phyloP scores from a whole-genome alignment of 345 rosid species.

The Heritiera fomes region DNA sequence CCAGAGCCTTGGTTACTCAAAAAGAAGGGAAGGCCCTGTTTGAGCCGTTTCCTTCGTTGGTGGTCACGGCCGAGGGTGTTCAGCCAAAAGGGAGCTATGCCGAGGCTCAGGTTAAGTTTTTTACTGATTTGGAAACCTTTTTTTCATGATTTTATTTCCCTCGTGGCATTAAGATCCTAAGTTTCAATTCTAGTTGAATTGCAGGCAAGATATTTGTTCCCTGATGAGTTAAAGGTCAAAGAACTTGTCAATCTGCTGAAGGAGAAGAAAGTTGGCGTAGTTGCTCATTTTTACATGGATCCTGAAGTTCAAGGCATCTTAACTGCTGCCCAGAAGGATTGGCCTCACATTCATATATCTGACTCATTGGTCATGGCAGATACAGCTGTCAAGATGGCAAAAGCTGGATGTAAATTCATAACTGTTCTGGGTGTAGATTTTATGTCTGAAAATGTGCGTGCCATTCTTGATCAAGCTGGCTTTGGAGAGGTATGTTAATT shows the following conservation, averaged over 20 bases:
- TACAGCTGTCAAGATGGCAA: constrained; percentile 87
- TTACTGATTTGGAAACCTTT: too few relatives aligned
- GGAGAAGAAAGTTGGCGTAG: constrained; percentile 91
- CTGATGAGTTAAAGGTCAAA: constrained; percentile 62
- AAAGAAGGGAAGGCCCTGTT: constrained; percentile 57
- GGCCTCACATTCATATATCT: constrained; percentile 86
- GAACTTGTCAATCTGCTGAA: constrained; percentile 64
- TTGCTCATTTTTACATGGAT: constrained; percentile 96
- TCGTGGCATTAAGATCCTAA: constrained; percentile 25
- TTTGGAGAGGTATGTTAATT: constrained; percentile 54
- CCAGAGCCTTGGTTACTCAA: constrained; percentile 55
- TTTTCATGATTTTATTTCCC: background rate
- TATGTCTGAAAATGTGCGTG: constrained; percentile 97
- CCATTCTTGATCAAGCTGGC: constrained; percentile 95
- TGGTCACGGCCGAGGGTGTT: constrained; percentile 56
- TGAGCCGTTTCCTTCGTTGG: constrained; percentile 82
- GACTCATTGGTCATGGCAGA: constrained; percentile 99
- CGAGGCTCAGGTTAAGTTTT: constrained; percentile 67
- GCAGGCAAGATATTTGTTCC: constrained; percentile 82
- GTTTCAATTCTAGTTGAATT: constrained; percentile 33
- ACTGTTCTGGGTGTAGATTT: constrained; percentile 97
- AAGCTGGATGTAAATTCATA: constrained; percentile 86
- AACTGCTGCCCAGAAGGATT: constrained; percentile 85
- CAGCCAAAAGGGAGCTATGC: constrained; percentile 88
- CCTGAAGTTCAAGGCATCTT: constrained; percentile 98